Conservation (phyloP, 2,329 filamentous ascomycete genomes). For the Dactylella cylindrospora region DNA sequence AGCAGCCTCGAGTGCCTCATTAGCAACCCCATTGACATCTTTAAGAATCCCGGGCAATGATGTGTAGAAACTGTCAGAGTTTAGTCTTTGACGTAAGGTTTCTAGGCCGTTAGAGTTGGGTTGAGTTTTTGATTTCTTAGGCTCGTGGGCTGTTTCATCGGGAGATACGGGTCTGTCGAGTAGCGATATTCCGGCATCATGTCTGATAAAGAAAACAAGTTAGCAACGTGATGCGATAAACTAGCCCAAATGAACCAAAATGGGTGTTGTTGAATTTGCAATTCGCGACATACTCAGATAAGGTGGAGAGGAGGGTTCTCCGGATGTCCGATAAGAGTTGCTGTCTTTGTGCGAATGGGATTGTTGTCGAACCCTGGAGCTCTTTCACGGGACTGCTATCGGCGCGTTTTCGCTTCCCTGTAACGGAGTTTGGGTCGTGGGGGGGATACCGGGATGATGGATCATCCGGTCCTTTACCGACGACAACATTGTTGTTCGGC, state of each 20-base stretch:
- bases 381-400: slow-evolving; percentile 41
- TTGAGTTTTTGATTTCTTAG: slow-evolving; percentile 31
- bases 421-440: slow-evolving; percentile 36
- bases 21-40: slow-evolving; percentile 22
- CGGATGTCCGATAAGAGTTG: slow-evolving; percentile 26
- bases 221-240: neutral
- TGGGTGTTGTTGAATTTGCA: neutral
- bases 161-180: slow-evolving; percentile 24
- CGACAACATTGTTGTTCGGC: too few relatives aligned
- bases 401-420: slow-evolving; percentile 36
- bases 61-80: slow-evolving; percentile 30
- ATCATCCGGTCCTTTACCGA: too few relatives aligned
- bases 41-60: slow-evolving; percentile 11
- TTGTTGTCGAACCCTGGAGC: neutral
- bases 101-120: slow-evolving; percentile 10
- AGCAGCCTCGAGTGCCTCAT: slow-evolving; percentile 19
- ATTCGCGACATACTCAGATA: slow-evolving; percentile 17
- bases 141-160: slow-evolving; percentile 19
- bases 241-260: too few relatives aligned
- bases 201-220: neutral
- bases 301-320: slow-evolving; percentile 3
- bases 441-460: too few relatives aligned
- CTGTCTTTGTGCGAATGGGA: slow-evolving; percentile 25
- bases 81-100: slow-evolving; percentile 31
- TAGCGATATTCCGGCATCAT: slow-evolving; percentile 25